Evolutionary conservation across 2,329 filamentous ascomycete genomes (phyloP), one percentile per base, ranked within the genome.

Genomic region (Alternaria consortialis): DNA sequence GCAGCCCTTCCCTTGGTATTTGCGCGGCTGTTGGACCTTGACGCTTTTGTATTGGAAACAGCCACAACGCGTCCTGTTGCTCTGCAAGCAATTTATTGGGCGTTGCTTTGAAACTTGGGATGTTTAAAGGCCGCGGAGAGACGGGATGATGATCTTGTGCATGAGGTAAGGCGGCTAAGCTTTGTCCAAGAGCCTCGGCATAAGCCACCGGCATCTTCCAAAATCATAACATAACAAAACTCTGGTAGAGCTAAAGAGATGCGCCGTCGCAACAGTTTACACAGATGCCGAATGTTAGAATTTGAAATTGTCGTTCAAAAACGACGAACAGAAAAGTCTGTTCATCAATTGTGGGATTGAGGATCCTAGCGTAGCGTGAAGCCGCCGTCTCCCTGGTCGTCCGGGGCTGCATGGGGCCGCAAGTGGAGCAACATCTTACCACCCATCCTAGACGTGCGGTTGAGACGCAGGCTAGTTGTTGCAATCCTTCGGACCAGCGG

Each of bases 111-210:
- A 37, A 25, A 36, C 34, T 50, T 25, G 34, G 34, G 42, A 44
- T 51, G 51, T 52, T 55, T 62, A 61, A 60, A 53, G 23, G 50
- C 58, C 59, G 58, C 62, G 64, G 64, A 58, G 27, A 27, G 36
- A 66, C 44, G 61, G 50, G 52, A 60, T 66, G 64, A 69, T 67
- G 67, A 67, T 64, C 62, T 59, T 59, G 67, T 71, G 68, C 63
- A 65, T 65, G 58, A 31, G 46, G 57, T 42, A 40, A 63, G 65
- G 63, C 57, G 56, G 61, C 64, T 69, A 73, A 73, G 71, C 71
- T 72, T 73, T 68, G 64, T 66, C 66, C 67, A 73, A 70, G 68
- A 69, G 53, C 58, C 70, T 73, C 58, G 71, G 69, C 70, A 64
- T 58, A 64, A 69, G 68, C 65, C 65, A 64, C 63, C 55, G 57